A percentile compares a stretch with the other conserved stretches of the same genome.
Evolutionary conservation across 1,284 basidiomycete genomes (phyloP).

Genomic region (Rhodotorula sp.): DNA sequence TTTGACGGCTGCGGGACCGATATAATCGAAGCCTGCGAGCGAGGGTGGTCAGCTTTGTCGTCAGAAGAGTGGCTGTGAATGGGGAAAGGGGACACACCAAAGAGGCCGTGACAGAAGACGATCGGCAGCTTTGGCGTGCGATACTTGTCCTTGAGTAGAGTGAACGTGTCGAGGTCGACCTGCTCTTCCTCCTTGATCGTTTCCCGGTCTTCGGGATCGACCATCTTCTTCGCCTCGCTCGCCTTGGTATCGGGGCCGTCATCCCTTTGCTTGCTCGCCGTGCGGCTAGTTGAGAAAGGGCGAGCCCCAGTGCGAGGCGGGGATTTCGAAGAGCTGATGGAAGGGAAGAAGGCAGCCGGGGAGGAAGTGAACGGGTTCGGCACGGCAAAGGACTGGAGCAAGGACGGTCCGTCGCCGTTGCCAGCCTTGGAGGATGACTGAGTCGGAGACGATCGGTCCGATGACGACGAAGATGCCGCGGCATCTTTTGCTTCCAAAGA

Average conservation of each 20-base stretch:
- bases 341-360: conserved; percentile 5
- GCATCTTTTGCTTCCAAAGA: neutral
- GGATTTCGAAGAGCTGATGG: neutral
- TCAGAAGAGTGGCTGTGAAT: conserved; percentile 36
- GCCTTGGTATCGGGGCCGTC: conserved; percentile 8
- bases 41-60: neutral
- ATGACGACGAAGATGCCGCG: neutral
- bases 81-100: conserved; percentile 66
- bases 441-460: neutral
- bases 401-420: neutral
- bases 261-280: neutral
- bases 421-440: neutral
- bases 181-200: conserved; percentile 27
- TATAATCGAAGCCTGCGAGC: conserved; percentile 53
- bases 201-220: conserved; percentile 26
- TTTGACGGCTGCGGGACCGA: conserved; percentile 59
- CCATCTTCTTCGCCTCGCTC: conserved; percentile 22
- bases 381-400: conserved; percentile 24
- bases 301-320: neutral
- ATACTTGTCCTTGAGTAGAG: conserved; percentile 60
- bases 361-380: conserved; percentile 22
- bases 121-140: conserved; percentile 74
- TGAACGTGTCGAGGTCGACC: conserved; percentile 35
- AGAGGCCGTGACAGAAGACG: conserved; percentile 88
- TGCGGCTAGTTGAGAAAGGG: neutral